Conservation (phyloP, 495 filamentous ascomycete species). For the Massariosphaeria phaeospora region DNA sequence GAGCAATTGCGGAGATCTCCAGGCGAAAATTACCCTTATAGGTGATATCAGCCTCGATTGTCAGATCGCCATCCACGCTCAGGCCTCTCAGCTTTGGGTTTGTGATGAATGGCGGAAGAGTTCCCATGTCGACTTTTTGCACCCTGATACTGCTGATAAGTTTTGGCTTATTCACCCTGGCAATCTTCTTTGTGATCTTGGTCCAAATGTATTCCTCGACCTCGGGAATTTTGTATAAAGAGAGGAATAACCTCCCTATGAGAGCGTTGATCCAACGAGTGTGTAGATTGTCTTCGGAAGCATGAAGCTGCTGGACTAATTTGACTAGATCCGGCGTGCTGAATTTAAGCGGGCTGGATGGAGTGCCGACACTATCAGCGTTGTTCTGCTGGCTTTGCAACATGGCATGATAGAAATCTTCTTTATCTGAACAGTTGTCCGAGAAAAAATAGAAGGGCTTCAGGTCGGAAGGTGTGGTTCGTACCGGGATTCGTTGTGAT, state of each 20-base stretch:
- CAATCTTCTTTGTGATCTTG: slow-evolving; percentile 95
- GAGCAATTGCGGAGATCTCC: slow-evolving; percentile 83
- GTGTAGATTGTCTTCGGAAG: slow-evolving; percentile 84
- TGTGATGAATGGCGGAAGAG: slow-evolving; percentile 80
- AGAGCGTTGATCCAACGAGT: slow-evolving; percentile 93
- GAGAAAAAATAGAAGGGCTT: slow-evolving; percentile 93
- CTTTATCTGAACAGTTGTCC: slow-evolving; percentile 89
- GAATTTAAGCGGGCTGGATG: slow-evolving; percentile 71
- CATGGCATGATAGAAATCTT: slow-evolving; percentile 95
- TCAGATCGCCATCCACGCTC: slow-evolving; percentile 83
- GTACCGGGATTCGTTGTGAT: slow-evolving; percentile 53
- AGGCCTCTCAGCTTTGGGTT: slow-evolving; percentile 86
- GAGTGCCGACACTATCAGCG: slow-evolving; percentile 50
- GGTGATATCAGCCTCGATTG: slow-evolving; percentile 75
- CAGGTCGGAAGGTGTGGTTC: slow-evolving; percentile 51
- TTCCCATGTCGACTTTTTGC: slow-evolving; percentile 77
- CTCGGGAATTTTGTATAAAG: slow-evolving; percentile 75
- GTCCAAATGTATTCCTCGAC: slow-evolving; percentile 70
- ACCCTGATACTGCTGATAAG: slow-evolving; percentile 80
- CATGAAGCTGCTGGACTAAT: slow-evolving; percentile 82
- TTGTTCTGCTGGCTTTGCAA: slow-evolving; percentile 75
- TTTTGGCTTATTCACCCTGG: slow-evolving; percentile 83
- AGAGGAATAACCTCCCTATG: slow-evolving; percentile 80
- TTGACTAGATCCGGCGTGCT: slow-evolving; percentile 79
- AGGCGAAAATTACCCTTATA: slow-evolving; percentile 86